Base-by-base conservation (phyloP, 768 basidiomycete genomes). In the Leccinum olivaceopallidum region DNA sequence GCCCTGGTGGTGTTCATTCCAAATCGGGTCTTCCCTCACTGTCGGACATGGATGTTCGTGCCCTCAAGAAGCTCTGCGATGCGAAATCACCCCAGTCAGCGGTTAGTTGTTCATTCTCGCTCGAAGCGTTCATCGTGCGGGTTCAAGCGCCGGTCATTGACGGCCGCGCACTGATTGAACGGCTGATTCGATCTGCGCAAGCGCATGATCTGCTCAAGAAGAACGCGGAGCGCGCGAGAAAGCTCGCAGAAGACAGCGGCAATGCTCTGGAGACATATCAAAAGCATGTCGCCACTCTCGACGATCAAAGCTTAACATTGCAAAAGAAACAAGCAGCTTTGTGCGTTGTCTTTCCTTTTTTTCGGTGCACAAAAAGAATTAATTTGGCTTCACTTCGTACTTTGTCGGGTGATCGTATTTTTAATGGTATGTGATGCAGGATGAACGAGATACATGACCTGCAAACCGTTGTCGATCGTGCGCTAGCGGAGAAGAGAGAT, bases 171-270 rank as follows among this genome's bases (percentile, higher is more conserved):
- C 75, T 98, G 61, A 92, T 95, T 62, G 90, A 94, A 73, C 83
- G 94, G 34, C 77, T 95, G 42, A 78, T 93, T 55, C 85, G 92
- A 26, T 90, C 94, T 66, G 94, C 92, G 2, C 88, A 92, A 73
- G 92, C 94, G 54, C 90, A 95, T 60, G 94, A 96, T 65, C 69
- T 95, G 64, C 81, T 96, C 62, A 96, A 94, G 82, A 90, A 88
- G 77, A 95, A 94, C 69, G 93, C 94, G 20, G 93, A 94, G 69
- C 81, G 93, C 53, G 94, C 93, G 22, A 90, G 95, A 79, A 94
- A 93, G 74, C 81, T 96, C 30, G 91, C 92, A 4, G 87, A 89
- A 72, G 94, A 95, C 55, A 90, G 89, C 44, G 87, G 85, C 60
- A 73, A 70, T 20, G 92, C 89, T 26, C 75, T 97, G 47, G 92